Evolutionary conservation across 345 rosid genomes (phyloP).

Genomic region (Mangifera indica): DNA sequence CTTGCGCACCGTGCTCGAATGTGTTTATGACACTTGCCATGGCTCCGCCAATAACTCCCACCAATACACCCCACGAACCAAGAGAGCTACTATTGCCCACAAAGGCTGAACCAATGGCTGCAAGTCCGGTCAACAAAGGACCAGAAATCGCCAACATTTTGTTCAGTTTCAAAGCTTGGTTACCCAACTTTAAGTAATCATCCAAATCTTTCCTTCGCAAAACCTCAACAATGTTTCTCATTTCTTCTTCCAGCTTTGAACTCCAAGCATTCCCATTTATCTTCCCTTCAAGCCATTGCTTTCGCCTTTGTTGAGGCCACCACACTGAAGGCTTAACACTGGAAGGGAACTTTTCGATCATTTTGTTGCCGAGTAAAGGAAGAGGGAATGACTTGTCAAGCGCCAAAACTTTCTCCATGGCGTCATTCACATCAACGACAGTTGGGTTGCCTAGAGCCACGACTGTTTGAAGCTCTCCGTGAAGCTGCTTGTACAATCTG

Average conservation of each 20-base stretch:
- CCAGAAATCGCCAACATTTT: slow-evolving; percentile 45
- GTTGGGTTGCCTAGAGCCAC: slow-evolving; percentile 31
- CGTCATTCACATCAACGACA: slow-evolving; percentile 34
- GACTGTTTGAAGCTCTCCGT: slow-evolving; percentile 30
- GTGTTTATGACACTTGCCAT: slow-evolving; percentile 39
- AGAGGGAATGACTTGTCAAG: slow-evolving; percentile 59
- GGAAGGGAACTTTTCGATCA: slow-evolving; percentile 53
- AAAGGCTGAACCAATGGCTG: slow-evolving; percentile 40
- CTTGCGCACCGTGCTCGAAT: slow-evolving; percentile 49
- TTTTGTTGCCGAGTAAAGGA: slow-evolving; percentile 41
- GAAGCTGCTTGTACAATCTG: slow-evolving; percentile 50
- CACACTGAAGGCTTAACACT: slow-evolving; percentile 47
- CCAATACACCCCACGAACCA: slow-evolving; percentile 23
- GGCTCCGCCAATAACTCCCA: slow-evolving; percentile 42
- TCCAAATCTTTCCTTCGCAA: slow-evolving; percentile 42
- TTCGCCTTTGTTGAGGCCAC: slow-evolving; percentile 37
- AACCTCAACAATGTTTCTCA: slow-evolving; percentile 33
- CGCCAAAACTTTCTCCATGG: slow-evolving; percentile 45
- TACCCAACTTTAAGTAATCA: slow-evolving; percentile 43
- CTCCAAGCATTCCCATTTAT: slow-evolving; percentile 41
- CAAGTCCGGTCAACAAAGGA: slow-evolving; percentile 44
- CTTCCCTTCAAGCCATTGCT: background rate
- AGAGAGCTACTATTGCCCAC: slow-evolving; percentile 15
- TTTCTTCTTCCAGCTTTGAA: slow-evolving; percentile 37
- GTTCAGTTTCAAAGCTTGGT: slow-evolving; percentile 36